Percentiles rank a stretch among this genome's conserved stretches.
phyloP scores from a whole-genome alignment of 1,284 basidiomycete species.

The Ceratobasidium sp. region DNA sequence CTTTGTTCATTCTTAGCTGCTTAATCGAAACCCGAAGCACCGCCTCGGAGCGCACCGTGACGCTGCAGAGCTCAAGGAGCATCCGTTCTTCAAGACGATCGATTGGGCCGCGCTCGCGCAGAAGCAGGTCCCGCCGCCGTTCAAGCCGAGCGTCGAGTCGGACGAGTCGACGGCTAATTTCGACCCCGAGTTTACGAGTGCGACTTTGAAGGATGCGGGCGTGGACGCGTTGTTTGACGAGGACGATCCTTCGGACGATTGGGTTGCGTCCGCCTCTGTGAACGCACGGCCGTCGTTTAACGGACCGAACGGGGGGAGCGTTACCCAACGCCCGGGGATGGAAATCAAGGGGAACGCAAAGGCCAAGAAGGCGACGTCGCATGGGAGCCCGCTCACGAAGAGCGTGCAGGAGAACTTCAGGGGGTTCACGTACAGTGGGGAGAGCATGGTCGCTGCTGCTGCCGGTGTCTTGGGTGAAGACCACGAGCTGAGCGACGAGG shows the following conservation, averaged over 20 bases:
- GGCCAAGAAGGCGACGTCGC: constrained; percentile 57
- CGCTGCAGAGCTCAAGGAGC: constrained; percentile 94
- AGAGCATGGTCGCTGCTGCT: constrained; percentile 70
- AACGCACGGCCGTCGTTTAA: constrained; percentile 46
- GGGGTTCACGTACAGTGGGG: constrained; percentile 90
- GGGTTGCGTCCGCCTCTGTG: constrained; percentile 61
- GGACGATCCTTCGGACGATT: constrained; percentile 77
- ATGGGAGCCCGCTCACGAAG: constrained; percentile 78
- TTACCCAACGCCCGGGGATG: constrained; percentile 8
- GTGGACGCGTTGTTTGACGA: constrained; percentile 70
- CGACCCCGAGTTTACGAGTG: constrained; percentile 96
- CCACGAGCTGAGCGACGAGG: constrained; percentile 55
- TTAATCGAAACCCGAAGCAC: constrained; percentile 98
- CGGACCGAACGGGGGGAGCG: constrained; percentile 36
- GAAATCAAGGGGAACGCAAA: constrained; percentile 54
- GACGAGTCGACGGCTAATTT: constrained; percentile 99
- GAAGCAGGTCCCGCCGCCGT: constrained; percentile 95
- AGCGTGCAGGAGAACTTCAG: constrained; percentile 95
- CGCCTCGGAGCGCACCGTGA: constrained; percentile 92
- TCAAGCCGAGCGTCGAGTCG: constrained; percentile 97
- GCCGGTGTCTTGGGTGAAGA: constrained; percentile 58
- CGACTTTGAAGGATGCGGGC: constrained; percentile 79
- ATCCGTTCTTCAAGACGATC: constrained; percentile 93
- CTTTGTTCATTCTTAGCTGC: constrained; percentile 66
- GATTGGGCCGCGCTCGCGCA: constrained; percentile 88